These are phyloP conservation scores for Candida berthetii DNA, from an alignment of 805 yeast genomes.

Conservation along the genomic window DNA sequence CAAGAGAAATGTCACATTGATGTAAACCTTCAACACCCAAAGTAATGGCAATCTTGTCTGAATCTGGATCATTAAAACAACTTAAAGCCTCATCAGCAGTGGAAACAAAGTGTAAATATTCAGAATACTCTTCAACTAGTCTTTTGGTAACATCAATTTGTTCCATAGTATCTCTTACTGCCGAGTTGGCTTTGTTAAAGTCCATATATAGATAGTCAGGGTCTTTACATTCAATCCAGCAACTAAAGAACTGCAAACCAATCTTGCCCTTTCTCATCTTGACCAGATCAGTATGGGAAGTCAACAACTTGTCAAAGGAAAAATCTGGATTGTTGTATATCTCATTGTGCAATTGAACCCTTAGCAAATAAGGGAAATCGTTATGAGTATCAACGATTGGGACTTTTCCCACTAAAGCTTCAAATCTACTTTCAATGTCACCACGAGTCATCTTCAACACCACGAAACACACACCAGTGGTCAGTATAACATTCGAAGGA, in stretches of 20 bases:
- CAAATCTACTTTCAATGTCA: too few relatives aligned
- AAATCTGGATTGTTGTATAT: conserved; percentile 27
- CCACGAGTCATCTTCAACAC: too few relatives aligned
- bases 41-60: conserved; percentile 35
- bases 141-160: conserved; percentile 46
- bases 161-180: conserved; percentile 48
- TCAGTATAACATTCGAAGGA: too few relatives aligned
- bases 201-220: conserved; percentile 33
- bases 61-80: conserved; percentile 20
- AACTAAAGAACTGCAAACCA: conserved; percentile 46
- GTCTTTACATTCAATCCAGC: conserved; percentile 40
- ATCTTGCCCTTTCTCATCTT: conserved; percentile 35
- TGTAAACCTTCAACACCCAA: conserved; percentile 51
- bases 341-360: conserved; percentile 40
- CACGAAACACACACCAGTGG: too few relatives aligned
- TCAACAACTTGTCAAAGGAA: conserved; percentile 32
- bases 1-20: conserved; percentile 43
- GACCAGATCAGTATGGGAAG: conserved; percentile 38
- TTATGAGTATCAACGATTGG: conserved; percentile 45
- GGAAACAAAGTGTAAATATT: conserved; percentile 31
- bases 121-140: conserved; percentile 33
- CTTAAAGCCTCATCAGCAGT: conserved; percentile 34
- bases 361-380: conserved; percentile 44
- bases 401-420: conserved; percentile 7
- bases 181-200: conserved; percentile 35